These are phyloP conservation scores for Pseudotsuga menziesii DNA, from an alignment of 75 land plant species.

Conservation along the genomic window DNA sequence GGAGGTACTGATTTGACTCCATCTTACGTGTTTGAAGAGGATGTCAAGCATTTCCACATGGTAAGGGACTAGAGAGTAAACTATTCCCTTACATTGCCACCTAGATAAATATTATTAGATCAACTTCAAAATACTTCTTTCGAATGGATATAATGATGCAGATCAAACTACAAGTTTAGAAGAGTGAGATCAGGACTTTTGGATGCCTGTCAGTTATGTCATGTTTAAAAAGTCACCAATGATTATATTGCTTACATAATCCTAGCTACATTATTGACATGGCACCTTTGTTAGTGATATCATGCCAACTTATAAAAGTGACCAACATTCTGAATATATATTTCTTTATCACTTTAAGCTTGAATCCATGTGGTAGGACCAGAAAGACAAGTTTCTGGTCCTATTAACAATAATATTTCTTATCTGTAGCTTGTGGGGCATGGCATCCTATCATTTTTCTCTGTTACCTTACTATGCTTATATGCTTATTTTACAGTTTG, in stretches of 20 bases:
- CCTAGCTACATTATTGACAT: no score
- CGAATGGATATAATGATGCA: neutral
- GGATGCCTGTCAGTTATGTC: neutral
- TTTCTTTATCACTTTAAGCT: no score
- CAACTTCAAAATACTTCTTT: neutral
- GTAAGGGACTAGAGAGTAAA: slow-evolving; percentile 21
- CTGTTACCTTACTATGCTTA: no score
- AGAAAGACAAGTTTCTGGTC: no score
- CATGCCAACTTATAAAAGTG: no score
- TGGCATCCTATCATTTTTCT: neutral
- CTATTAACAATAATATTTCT: no score
- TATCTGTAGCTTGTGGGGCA: neutral
- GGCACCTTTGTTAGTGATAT: no score
- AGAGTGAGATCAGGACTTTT: neutral
- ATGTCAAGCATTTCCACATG: slow-evolving; percentile 89
- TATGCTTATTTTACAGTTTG: no score
- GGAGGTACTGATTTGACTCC: slow-evolving; percentile 99
- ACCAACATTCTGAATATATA: no score
- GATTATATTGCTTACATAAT: no score
- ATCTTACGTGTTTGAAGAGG: slow-evolving; percentile 93
- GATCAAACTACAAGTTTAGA: slow-evolving; percentile 4
- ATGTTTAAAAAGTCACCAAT: neutral
- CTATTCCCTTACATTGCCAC: no score
- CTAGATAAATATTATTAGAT: neutral
- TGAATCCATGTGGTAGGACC: no score